Conservation (phyloP, 345 rosid genomes). For the Hibiscus mutabilis region DNA sequence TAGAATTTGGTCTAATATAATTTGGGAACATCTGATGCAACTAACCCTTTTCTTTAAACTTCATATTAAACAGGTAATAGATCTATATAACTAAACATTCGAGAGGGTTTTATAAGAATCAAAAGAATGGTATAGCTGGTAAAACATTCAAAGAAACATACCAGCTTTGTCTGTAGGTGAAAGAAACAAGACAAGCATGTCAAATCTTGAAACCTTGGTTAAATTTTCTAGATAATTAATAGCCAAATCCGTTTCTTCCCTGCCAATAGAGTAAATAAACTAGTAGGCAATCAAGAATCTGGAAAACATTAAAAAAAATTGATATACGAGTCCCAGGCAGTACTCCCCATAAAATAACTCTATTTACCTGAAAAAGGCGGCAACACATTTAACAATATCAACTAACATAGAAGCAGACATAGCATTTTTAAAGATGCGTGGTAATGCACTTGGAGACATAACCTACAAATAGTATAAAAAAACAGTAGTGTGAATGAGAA, state of each 20-base stretch:
- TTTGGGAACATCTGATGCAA: background rate
- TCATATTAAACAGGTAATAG: background rate
- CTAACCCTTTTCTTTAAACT: background rate
- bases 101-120: background rate
- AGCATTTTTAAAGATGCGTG: constrained; percentile 70
- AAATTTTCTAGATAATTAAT: constrained; percentile 62
- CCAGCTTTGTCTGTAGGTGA: constrained; percentile 65
- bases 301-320: background rate
- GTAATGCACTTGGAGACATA: constrained; percentile 63
- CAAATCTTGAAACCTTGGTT: constrained; percentile 81
- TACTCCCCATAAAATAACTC: background rate
- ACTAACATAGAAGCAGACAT: constrained; percentile 59
- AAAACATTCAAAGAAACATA: constrained; percentile 23
- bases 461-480: constrained; percentile 29
- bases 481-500: background rate
- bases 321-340: background rate
- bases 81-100: background rate
- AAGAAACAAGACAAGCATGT: constrained; percentile 71
- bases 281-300: background rate
- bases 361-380: constrained; percentile 63
- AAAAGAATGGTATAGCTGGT: background rate
- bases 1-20: background rate
- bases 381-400: constrained; percentile 65
- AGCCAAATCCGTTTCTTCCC: constrained; percentile 68
- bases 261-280: constrained; percentile 25